Evolutionary conservation across 1,284 basidiomycete genomes (phyloP).

Genomic region (Earliella scabrosa): DNA sequence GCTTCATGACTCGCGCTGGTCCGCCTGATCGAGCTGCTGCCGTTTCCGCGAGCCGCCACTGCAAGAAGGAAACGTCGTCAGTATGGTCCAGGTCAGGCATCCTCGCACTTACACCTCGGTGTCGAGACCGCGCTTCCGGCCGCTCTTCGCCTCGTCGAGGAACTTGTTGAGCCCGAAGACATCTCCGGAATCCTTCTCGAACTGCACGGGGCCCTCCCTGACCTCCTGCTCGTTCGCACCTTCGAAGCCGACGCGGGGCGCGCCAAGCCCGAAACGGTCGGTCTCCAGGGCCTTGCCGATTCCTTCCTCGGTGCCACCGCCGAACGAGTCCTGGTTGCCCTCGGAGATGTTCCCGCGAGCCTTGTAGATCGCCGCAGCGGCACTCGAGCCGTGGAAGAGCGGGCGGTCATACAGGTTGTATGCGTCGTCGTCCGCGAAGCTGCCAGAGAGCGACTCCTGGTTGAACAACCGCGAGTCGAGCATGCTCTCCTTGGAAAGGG

Average conservation of each 20-base stretch:
- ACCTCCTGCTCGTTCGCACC: constrained; percentile 84
- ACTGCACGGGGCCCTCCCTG: constrained; percentile 95
- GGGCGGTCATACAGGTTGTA: constrained; percentile 97
- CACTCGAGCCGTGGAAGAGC: constrained; percentile 93
- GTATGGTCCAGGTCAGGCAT: not conserved
- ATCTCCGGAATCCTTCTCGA: constrained; percentile 96
- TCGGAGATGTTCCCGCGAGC: constrained; percentile 84
- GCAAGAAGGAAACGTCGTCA: constrained; percentile 19
- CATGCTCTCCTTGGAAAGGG: constrained; percentile 94
- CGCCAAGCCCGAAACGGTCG: constrained; percentile 94
- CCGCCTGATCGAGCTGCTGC: constrained; percentile 71
- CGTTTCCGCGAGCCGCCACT: constrained; percentile 72
- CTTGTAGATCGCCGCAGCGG: constrained; percentile 98
- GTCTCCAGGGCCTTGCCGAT: constrained; percentile 89
- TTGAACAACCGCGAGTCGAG: constrained; percentile 98
- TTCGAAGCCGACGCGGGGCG: constrained; percentile 86
- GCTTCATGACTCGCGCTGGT: constrained; percentile 51
- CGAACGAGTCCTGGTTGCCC: constrained; percentile 88
- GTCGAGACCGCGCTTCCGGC: constrained; percentile 88
- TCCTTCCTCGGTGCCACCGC: constrained; percentile 94
- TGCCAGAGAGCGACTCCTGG: constrained; percentile 82
- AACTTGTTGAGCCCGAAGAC: constrained; percentile 99
- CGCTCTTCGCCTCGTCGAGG: constrained; percentile 95
- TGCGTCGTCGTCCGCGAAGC: constrained; percentile 90
- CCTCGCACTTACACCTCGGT: constrained; percentile 62